Evolutionary conservation across 2,329 filamentous ascomycete genomes (phyloP).

Genomic region (Tolypocladium ophioglossoides): DNA sequence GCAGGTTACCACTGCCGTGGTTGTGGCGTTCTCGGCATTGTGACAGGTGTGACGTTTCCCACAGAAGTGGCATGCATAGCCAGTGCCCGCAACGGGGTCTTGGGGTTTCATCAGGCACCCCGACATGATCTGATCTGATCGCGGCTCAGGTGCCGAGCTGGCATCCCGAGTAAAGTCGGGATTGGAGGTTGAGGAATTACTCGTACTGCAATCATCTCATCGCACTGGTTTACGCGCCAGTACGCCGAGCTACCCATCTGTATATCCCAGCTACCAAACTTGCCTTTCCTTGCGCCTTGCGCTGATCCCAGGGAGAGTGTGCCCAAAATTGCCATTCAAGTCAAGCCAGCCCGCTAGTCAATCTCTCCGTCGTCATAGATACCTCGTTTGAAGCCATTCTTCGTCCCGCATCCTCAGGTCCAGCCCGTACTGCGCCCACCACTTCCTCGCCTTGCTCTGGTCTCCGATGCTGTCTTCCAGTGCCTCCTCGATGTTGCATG

Average conservation of each 20-base stretch:
- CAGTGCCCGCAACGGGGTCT: neutral
- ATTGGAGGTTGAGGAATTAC: neutral
- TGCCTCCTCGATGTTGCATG: constrained; percentile 90
- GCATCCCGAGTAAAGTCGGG: neutral
- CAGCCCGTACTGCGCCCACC: constrained; percentile 81
- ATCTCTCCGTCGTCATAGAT: constrained; percentile 34
- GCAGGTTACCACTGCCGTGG: neutral
- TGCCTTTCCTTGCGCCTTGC: neutral
- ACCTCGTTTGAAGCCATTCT: constrained; percentile 80
- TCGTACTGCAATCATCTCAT: neutral
- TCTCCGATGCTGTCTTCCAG: constrained; percentile 72
- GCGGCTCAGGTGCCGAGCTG: neutral
- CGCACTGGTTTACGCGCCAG: neutral
- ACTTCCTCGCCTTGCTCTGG: constrained; percentile 62
- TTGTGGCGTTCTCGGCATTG: neutral
- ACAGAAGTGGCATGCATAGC: neutral
- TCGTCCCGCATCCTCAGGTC: constrained; percentile 74
- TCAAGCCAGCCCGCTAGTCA: neutral
- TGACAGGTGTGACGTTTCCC: neutral
- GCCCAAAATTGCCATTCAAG: neutral
- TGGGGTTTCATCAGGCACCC: neutral
- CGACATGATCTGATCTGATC: neutral
- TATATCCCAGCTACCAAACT: neutral
- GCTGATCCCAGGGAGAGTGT: neutral
- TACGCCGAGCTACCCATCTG: neutral